Base-by-base conservation (phyloP, 2,329 filamentous ascomycete genomes). In the Aspergillus amoenus region DNA sequence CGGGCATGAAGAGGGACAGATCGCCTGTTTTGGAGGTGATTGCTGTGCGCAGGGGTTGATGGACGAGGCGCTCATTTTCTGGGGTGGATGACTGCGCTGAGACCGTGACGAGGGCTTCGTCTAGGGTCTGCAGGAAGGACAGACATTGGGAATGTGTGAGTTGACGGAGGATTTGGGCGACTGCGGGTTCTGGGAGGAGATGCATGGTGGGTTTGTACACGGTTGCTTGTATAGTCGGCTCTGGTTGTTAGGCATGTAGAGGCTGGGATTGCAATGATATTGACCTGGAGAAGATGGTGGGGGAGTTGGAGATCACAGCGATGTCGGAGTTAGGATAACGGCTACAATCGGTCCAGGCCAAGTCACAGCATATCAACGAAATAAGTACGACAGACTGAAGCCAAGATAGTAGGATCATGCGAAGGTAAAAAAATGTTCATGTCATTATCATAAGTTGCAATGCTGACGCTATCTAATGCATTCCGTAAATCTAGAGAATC, bases 1-100 rank as follows among this genome's bases (percentile, higher is more conserved):
- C 88, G 0, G 89, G 89, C 86, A 91, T 91, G 69, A 91, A 91
- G 21, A 91, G 75, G 2, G 87, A 90, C 17, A 84, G 87, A 30
- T 78, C 75, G 5, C 73, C 63, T 6, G 68, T 64, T 41, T 68
- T 73, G 8, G 77, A 79, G 32, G 65, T 66, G 51, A 80, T 75
- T 11, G 69, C 63, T 32, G 70, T 72, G 47, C 78, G 73, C 7
- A 78, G 69, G 2, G 78, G 78, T 58, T 80, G 78, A 53, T 79
- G 74, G 24, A 78, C 72, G 8, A 65, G 57, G 44, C 68, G 67
- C 13, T 70, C 59, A 6, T 70, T 59, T 18, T 57, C 55, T 18
- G 65, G 55, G 6, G 60, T 60, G 17, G 59, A 62, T 42, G 70
- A 64, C 30, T 74, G 66, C 15, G 66, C 61, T 17, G 67, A 75